Evolutionary conservation across 768 basidiomycete species (phyloP), one percentile per base, ranked within the genome.

Genomic region (Coprinopsis sp.): DNA sequence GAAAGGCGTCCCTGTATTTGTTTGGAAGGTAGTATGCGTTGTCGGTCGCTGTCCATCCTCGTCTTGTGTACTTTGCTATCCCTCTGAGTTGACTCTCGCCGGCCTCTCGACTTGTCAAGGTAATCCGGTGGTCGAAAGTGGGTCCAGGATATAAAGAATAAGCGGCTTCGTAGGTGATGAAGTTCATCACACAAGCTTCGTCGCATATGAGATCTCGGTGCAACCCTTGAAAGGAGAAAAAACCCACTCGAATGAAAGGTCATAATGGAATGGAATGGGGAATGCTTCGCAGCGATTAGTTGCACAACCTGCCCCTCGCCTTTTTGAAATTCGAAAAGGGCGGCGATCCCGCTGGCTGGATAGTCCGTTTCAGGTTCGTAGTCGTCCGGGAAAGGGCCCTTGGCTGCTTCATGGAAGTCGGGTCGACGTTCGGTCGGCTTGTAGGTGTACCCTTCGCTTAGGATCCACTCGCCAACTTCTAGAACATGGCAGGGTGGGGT

Each of bases 211-310:
- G 11, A 51, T 37, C 6, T 42, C 22, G 37, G 11, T 39, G 33
- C 34, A 36, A 21, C 25, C 18, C 10, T 37, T 5, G 19, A 24
- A 10, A 23, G 10, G 38, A 22, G 19, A 24, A 39, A 31, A 31
- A 31, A 54, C 73, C 22, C 31, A 78, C 76, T 74, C 0, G 70
- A 73, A 46, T 78, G 77, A 44, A 77, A 78, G 6, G 54, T 53
- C 1, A 78, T 44, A n/a, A 79, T 69, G 7, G 58, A 47, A 16
- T 67, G 62, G 45, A 74, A 54, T 0, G 72, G 64, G 12, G 58
- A 57, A 37, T 52, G 7, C 37, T 45, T 4, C 19, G 69, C 50
- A 27, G 66, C 60, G 19, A 79, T 68, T 28, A 78, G 51, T 49
- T 78, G 76, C 0, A 77, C 53, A 44, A n/a, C 40, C 33, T 54